Evolutionary conservation across 176 grass and related monocot genomes (phyloP).

Genomic region (Cocos nucifera): DNA sequence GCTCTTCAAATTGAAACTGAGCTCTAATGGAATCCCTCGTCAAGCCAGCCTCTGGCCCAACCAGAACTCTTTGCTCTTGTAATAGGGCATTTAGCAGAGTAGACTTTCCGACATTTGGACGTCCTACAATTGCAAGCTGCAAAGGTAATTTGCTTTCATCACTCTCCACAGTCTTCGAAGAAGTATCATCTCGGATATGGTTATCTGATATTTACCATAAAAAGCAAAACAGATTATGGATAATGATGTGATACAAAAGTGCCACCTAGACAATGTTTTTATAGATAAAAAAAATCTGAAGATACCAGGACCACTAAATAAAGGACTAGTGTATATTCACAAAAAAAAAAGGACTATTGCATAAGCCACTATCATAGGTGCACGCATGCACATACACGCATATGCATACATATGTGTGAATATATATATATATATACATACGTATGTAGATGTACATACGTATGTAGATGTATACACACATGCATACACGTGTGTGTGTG

Average conservation of each 20-base stretch:
- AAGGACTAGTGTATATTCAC: too few relatives aligned
- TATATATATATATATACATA: too few relatives aligned
- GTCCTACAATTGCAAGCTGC: slow-evolving; percentile 87
- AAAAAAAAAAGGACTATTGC: too few relatives aligned
- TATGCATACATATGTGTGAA: too few relatives aligned
- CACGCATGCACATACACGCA: too few relatives aligned
- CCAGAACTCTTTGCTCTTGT: slow-evolving; percentile 93
- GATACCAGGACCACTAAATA: too few relatives aligned
- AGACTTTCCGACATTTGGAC: slow-evolving; percentile 96
- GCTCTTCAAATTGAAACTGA: slow-evolving; percentile 75
- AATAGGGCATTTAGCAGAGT: slow-evolving; percentile 84
- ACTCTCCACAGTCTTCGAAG: slow-evolving; percentile 34
- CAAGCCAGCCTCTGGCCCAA: slow-evolving; percentile 90
- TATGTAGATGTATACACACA: too few relatives aligned
- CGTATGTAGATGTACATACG: too few relatives aligned
- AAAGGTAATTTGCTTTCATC: slow-evolving; percentile 57
- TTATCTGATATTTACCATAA: slow-evolving; percentile 38
- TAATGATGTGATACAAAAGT: not conserved
- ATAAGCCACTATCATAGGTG: too few relatives aligned
- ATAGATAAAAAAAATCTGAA: too few relatives aligned
- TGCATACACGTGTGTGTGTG: too few relatives aligned
- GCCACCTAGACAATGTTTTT: not conserved
- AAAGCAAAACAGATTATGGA: slow-evolving; percentile 4
- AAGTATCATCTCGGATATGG: slow-evolving; percentile 37
- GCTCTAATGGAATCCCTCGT: slow-evolving; percentile 93